Conservation (phyloP, 1,139 yeast genomes). For the Pneumocystis oryctolagi region DNA sequence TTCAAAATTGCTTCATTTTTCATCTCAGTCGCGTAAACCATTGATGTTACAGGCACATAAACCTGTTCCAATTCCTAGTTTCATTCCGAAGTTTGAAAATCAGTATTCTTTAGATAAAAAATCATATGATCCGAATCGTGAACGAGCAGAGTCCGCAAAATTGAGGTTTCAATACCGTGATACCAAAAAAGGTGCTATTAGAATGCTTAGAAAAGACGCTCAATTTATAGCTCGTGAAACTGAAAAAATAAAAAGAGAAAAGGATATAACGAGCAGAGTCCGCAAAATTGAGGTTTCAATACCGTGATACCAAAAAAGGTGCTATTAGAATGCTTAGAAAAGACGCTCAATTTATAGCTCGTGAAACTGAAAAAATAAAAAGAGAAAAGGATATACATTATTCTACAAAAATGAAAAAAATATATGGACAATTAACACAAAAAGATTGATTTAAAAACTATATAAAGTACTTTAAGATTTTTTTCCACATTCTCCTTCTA, state of each 20-base stretch:
- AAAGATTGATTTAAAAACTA: not conserved
- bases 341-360: conserved; percentile 72
- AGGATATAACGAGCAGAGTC: conserved; percentile 70
- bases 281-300: conserved; percentile 63
- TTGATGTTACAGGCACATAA: conserved; percentile 75
- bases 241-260: conserved; percentile 59
- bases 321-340: conserved; percentile 80
- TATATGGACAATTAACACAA: conserved; percentile 38
- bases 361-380: conserved; percentile 70
- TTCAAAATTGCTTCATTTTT: conserved; percentile 36
- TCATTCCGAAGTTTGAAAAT: conserved; percentile 86
- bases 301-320: conserved; percentile 83
- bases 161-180: conserved; percentile 75
- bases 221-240: conserved; percentile 77
- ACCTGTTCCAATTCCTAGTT: conserved; percentile 70
- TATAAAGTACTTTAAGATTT: not conserved
- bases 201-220: conserved; percentile 80
- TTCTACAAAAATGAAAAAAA: conserved; percentile 76
- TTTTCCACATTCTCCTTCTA: not conserved
- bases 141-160: conserved; percentile 69
- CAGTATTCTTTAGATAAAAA: conserved; percentile 91
- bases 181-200: conserved; percentile 75
- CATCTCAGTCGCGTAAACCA: conserved; percentile 45
- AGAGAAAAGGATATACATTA: conserved; percentile 61
- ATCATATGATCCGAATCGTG: conserved; percentile 70